Evolutionary conservation across 1,139 yeast genomes (phyloP).

Genomic region (Geotrichum reessii): DNA sequence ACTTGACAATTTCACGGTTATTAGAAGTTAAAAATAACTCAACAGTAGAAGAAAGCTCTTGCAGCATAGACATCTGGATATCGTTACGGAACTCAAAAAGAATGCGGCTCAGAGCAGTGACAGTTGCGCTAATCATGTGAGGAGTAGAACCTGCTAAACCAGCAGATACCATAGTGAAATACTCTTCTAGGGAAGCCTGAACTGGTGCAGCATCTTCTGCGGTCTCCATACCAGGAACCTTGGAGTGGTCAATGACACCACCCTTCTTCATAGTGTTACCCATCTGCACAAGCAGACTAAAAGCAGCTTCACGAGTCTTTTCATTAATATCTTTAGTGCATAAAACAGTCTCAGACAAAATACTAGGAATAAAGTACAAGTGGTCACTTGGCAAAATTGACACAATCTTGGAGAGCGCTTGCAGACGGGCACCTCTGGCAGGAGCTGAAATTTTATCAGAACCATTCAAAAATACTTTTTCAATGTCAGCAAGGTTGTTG

Average conservation of each 20-base stretch:
- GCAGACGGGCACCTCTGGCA: conserved; percentile 75
- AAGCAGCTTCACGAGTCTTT: conserved; percentile 80
- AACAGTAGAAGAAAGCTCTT: conserved; percentile 80
- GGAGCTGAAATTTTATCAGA: conserved; percentile 60
- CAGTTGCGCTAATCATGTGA: conserved; percentile 93
- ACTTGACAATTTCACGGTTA: conserved; percentile 87
- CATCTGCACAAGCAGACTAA: conserved; percentile 69
- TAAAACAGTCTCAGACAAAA: conserved; percentile 81
- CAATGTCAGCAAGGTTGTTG: conserved; percentile 53
- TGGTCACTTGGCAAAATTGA: conserved; percentile 57
- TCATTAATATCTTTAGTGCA: conserved; percentile 93
- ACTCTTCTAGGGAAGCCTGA: conserved; percentile 70
- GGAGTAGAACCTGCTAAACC: conserved; percentile 93
- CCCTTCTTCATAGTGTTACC: conserved; percentile 73
- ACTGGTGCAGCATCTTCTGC: conserved; percentile 46
- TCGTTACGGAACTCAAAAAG: conserved; percentile 76
- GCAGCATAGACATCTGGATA: conserved; percentile 50
- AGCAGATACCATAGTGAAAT: conserved; percentile 88
- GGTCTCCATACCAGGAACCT: conserved; percentile 59
- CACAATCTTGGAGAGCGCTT: conserved; percentile 57
- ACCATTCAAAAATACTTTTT: conserved; percentile 53
- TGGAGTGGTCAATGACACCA: conserved; percentile 58
- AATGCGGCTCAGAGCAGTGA: conserved; percentile 82
- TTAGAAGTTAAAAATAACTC: conserved; percentile 86
- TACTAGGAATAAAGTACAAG: conserved; percentile 70